These are phyloP conservation scores for Monotropa hypopitys DNA, from an alignment of 179 eudicot genomes.

Conservation along the genomic window DNA sequence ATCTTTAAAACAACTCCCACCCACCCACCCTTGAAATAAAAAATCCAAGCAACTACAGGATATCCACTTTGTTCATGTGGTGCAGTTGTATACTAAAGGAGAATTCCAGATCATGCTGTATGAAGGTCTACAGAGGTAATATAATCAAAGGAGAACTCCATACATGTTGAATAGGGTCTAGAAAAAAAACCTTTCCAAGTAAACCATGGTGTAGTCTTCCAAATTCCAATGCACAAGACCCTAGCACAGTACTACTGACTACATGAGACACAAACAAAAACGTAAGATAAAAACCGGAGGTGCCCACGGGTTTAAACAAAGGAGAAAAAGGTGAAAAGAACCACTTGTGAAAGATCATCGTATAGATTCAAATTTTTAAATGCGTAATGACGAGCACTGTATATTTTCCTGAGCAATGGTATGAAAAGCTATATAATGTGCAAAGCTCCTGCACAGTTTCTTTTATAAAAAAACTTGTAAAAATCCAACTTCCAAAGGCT, in stretches of 20 bases:
- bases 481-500: too few relatives aligned
- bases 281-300: background rate
- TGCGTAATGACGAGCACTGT: background rate
- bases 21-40: background rate
- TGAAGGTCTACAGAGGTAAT: background rate
- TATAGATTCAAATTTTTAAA: background rate
- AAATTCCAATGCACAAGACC: background rate
- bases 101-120: background rate
- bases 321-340: background rate
- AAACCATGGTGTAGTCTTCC: background rate
- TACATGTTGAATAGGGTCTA: background rate
- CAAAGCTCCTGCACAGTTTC: too few relatives aligned
- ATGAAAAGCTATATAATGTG: too few relatives aligned
- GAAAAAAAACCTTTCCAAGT: background rate
- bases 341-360: too few relatives aligned
- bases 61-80: background rate
- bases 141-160: background rate
- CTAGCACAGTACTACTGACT: background rate
- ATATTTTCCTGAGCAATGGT: too few relatives aligned
- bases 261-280: background rate
- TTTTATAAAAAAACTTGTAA: too few relatives aligned
- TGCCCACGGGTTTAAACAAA: background rate
- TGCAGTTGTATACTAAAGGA: background rate
- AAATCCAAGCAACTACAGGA: background rate
- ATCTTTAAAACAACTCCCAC: background rate